phyloP scores from a whole-genome alignment of 495 filamentous ascomycete genomes.

The Neurospora sp. region DNA sequence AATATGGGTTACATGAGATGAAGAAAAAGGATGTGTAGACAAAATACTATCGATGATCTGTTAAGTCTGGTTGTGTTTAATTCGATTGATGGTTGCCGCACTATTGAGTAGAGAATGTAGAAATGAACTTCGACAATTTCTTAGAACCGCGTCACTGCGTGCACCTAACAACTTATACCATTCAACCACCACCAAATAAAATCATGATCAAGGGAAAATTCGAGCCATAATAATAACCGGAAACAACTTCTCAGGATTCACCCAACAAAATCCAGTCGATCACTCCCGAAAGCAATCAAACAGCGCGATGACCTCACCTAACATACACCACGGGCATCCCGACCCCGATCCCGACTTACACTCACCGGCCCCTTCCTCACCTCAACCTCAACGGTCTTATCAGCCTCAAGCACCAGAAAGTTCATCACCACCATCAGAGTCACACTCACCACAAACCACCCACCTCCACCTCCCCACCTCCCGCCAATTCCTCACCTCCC shows the following conservation, averaged over 20 bases:
- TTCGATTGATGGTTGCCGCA: neutral
- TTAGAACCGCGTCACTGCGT: neutral
- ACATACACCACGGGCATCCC: neutral
- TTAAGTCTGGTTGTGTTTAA: neutral
- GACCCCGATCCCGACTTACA: neutral
- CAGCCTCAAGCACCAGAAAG: neutral
- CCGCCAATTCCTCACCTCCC: constrained; percentile 33
- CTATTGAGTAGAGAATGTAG: neutral
- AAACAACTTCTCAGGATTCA: no score
- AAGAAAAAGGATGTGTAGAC: neutral
- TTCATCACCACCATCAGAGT: neutral
- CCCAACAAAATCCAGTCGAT: no score
- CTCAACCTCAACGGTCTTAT: neutral
- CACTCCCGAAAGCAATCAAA: neutral
- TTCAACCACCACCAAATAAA: neutral
- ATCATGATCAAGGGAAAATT: neutral
- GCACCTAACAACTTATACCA: neutral
- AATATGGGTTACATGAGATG: neutral
- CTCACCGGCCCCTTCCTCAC: neutral
- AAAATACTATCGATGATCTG: neutral
- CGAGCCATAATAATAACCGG: neutral
- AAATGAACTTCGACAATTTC: neutral
- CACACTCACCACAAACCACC: constrained; percentile 1
- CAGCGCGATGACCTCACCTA: neutral
- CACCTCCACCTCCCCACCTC: constrained; percentile 23